Base-by-base conservation (phyloP, 768 basidiomycete species). In the Kwoniella pini region DNA sequence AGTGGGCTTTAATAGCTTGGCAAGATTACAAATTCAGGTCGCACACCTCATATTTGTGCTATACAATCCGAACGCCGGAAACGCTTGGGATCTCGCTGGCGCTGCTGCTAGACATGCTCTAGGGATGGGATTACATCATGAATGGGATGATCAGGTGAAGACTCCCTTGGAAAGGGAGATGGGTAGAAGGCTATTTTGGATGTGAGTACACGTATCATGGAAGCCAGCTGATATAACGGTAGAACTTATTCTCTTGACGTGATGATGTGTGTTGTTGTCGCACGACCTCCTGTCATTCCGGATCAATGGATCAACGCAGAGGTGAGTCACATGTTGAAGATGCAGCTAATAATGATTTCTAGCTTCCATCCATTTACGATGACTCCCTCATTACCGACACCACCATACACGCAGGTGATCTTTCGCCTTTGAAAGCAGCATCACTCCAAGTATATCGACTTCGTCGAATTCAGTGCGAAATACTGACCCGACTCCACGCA, bases 191-290 rank as follows among this genome's bases (percentile, higher is more conserved):
- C 38, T 67, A 17, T 67, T 67, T 53, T 67, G 65, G 65, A 53
- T 53, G 65, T 63, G 48, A 59, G 65, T 63, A 0, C 7, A 24
- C 0, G 15, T 36, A 51, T 10, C 39, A 36, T 36, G 21, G 45
- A 54, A 11, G 9, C 10, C n/a, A 4, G 51, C 31, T 53, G 17
- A 53, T 6, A 5, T 36, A 40, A 3, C 21, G 15, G 17, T 30
- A 67, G 65, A 13, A 52, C 61, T n/a, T 67, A 67, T 36, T 59
- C 60, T 30, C 21, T 62, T 26, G 65, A 67, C 24, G 51, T 56
- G n/a, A 56, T 62, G 22, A 36, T 60, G 4, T 42, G 44, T 21
- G 45, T 55, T 11, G 65, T 62, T 11, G 17, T 62, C 1, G 52
- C 51, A 13, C 31, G 65, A 46, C 65, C 65, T 22, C 61, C 61